These are phyloP conservation scores for Penicillium lividum DNA, from an alignment of 495 filamentous ascomycete species.

Conservation along the genomic window DNA sequence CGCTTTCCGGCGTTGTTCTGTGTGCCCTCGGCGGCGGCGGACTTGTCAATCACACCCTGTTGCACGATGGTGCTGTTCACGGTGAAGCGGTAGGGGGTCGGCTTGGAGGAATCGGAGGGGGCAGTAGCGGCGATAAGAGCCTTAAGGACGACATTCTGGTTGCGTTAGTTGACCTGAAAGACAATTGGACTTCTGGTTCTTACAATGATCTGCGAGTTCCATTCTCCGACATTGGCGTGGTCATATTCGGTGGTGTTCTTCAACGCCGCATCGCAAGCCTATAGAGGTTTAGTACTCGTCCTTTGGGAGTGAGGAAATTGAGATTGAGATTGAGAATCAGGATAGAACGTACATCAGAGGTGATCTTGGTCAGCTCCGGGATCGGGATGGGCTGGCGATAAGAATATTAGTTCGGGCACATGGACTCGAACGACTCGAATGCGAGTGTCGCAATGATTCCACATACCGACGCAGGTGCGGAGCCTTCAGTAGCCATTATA, in stretches of 20 bases:
- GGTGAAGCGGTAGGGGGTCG: slow-evolving; percentile 76
- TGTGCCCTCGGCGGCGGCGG: slow-evolving; percentile 38
- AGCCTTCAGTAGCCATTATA: slow-evolving; percentile 41
- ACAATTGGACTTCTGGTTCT: slow-evolving; percentile 17
- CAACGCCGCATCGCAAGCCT: slow-evolving; percentile 85
- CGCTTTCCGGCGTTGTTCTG: slow-evolving; percentile 68
- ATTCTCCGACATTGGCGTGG: slow-evolving; percentile 72
- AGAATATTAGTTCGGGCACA: not conserved
- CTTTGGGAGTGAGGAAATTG: not conserved
- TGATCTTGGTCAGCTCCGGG: slow-evolving; percentile 78
- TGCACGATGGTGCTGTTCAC: slow-evolving; percentile 99
- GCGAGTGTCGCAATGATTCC: slow-evolving; percentile 2
- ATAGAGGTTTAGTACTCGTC: not conserved
- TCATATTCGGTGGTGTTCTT: slow-evolving; percentile 73
- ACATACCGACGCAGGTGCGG: slow-evolving; percentile 38
- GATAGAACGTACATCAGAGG: slow-evolving; percentile 64
- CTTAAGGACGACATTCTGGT: slow-evolving; percentile 81
- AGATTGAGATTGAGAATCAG: not conserved
- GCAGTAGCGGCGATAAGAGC: slow-evolving; percentile 80
- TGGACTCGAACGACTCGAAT: not conserved
- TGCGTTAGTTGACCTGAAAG: not conserved
- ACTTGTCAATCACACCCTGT: slow-evolving; percentile 58
- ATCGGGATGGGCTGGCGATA: slow-evolving; percentile 68
- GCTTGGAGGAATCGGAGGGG: slow-evolving; percentile 49
- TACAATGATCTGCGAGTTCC: slow-evolving; percentile 94